phyloP scores from a whole-genome alignment of 2,329 filamentous ascomycete genomes.

The Ampelomyces quisqualis region DNA sequence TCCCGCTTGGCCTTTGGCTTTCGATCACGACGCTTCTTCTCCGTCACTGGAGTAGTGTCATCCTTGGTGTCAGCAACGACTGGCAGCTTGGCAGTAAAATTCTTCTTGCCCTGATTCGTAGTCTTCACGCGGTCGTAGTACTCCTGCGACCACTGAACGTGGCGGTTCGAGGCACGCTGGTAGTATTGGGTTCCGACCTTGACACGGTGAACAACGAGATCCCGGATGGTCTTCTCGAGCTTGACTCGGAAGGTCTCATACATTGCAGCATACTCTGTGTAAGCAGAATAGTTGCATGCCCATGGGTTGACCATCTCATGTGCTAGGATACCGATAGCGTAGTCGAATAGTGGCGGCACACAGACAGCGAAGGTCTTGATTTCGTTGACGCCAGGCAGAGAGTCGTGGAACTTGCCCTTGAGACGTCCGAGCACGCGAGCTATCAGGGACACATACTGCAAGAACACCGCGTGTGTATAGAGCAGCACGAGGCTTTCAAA shows the following conservation, averaged over 20 bases:
- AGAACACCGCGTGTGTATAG: constrained; percentile 17
- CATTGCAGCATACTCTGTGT: constrained; percentile 5
- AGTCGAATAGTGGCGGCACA: constrained; percentile 10
- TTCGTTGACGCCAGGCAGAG: constrained; percentile 11
- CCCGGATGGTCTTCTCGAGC: constrained; percentile 5
- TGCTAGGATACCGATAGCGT: constrained; percentile 5
- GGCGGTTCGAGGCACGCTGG: background rate
- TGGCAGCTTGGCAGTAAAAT: background rate
- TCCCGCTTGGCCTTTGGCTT: too few relatives aligned
- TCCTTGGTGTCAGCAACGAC: background rate
- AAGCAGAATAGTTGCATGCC: constrained; percentile 14
- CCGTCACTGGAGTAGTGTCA: too few relatives aligned
- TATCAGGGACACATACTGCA: constrained; percentile 16
- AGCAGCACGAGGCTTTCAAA: background rate
- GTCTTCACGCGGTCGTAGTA: background rate
- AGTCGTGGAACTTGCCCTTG: constrained; percentile 3
- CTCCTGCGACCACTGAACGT: constrained; percentile 6
- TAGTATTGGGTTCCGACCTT: constrained; percentile 11
- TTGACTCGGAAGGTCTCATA: constrained; percentile 6
- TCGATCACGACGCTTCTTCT: too few relatives aligned
- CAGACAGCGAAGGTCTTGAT: constrained; percentile 8
- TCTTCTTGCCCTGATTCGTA: background rate
- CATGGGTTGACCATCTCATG: constrained; percentile 12
- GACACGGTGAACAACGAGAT: constrained; percentile 7
- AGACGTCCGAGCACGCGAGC: constrained; percentile 11